phyloP scores from a whole-genome alignment of 768 basidiomycete genomes.

The Rhizopogon rudus region DNA sequence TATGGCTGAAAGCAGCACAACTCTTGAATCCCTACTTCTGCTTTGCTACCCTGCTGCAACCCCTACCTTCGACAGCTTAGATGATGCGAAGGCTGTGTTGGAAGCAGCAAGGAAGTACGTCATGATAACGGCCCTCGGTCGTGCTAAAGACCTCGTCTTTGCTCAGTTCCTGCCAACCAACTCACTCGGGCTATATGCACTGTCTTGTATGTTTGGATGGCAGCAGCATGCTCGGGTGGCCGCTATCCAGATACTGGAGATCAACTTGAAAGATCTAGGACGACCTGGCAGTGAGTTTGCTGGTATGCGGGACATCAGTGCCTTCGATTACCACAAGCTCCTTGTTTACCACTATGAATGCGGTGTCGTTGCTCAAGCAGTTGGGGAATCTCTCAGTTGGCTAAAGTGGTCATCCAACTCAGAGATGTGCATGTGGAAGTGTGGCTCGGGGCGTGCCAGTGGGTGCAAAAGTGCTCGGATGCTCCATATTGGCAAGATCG shows the following conservation, averaged over 20 bases:
- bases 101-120: constrained; percentile 18
- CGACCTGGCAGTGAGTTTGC: constrained; percentile 17
- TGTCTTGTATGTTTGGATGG: constrained; percentile 19
- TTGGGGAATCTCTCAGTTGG: background rate
- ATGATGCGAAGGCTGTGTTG: constrained; percentile 10
- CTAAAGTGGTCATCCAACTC: background rate
- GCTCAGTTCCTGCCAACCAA: constrained; percentile 6
- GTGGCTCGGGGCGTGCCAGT: background rate
- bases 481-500: background rate
- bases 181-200: constrained; percentile 24
- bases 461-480: background rate
- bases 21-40: constrained; percentile 31
- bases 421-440: background rate
- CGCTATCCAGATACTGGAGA: constrained; percentile 16
- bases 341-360: constrained; percentile 38
- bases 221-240: constrained; percentile 16
- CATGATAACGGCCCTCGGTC: constrained; percentile 16
- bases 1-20: constrained; percentile 35
- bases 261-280: background rate
- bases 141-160: constrained; percentile 10
- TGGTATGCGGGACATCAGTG: constrained; percentile 38
- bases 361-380: constrained; percentile 14
- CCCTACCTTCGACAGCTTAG: constrained; percentile 2
- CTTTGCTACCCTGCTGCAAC: constrained; percentile 32
- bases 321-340: constrained; percentile 35